Evolutionary conservation across 2,329 filamentous ascomycete genomes (phyloP), one percentile per base, ranked within the genome.

Genomic region (Penicillium verrucosum): DNA sequence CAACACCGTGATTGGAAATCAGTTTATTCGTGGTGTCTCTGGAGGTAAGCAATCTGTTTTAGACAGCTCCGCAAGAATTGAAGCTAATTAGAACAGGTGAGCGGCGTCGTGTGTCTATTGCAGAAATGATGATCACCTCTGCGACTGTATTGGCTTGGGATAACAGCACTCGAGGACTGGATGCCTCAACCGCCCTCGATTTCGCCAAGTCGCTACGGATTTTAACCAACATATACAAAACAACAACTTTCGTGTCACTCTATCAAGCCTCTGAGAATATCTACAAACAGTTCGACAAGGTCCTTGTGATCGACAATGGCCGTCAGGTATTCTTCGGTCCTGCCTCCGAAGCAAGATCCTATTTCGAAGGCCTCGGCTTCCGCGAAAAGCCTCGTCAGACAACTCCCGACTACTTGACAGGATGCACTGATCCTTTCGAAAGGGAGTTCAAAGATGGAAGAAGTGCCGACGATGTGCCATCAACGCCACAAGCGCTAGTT

Each of bases 261-360:
- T 96, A 95, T 72, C 90, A 95, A 70, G 90, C 89, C 0, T 91
- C 88, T 0, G 89, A 94, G 73, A 91, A 85, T 65, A 90, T 93
- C 59, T 92, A 90, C 75, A 80, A 80, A 23, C 84, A 86, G 34
- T 92, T 93, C 60, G 90, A 95, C 78, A 94, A 93, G 73, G 89
- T 94, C 12, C 78, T 95, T 67, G 88, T 92, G 36, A 89, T 94
- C 54, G 88, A 92, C 59, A 82, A 84, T 40, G 90, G 90, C 2
- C 83, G 82, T 29, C 86, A 92, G 70, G 88, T 90, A 34, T 94
- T 86, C 75, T 92, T 89, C 58, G 90, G 90, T 1, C 86, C 87
- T 0, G 76, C 83, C 0, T 73, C 80, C 1, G 83, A 89, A 60
- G 90, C 90, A 1, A 81, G 89, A 27, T 74, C 74, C 47, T 93